Percentiles rank a stretch among this genome's conserved stretches.
Conservation (phyloP, 768 basidiomycete genomes). For the Rhizopogon salebrosus region DNA sequence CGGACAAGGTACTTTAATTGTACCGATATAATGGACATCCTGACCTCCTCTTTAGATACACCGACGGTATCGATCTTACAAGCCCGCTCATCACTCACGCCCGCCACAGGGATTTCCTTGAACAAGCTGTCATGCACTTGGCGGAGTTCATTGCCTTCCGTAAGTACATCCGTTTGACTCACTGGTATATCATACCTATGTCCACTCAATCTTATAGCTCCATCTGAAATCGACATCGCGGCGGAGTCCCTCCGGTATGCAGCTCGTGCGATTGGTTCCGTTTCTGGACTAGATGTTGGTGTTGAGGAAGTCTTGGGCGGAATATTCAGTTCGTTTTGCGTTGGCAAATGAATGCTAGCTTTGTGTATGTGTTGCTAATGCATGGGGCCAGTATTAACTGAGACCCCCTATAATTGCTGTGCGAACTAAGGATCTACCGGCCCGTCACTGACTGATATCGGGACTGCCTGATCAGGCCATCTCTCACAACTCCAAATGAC, state of each 20-base stretch:
- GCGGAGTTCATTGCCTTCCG: constrained; percentile 27
- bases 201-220: constrained; percentile 30
- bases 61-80: background rate
- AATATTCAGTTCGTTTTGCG: constrained; percentile 84
- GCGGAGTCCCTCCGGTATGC: constrained; percentile 90
- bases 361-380: background rate
- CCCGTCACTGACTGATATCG: background rate
- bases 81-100: constrained; percentile 70
- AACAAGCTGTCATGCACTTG: constrained; percentile 45
- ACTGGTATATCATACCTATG: constrained; percentile 1
- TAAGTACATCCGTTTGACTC: constrained; percentile 10
- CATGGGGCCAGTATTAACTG: background rate
- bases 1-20: constrained; percentile 38
- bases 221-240: constrained; percentile 72
- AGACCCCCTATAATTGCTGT: no score
- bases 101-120: constrained; percentile 74
- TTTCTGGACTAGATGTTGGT: constrained; percentile 69
- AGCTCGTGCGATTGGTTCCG: constrained; percentile 73
- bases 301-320: constrained; percentile 81
- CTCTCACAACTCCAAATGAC: background rate
- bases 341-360: constrained; percentile 57
- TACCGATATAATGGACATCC: background rate
- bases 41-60: background rate
- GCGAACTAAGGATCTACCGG: no score
- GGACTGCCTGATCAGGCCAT: no score